phyloP scores from a whole-genome alignment of 768 basidiomycete species.

The Aureoboletus auriporus region DNA sequence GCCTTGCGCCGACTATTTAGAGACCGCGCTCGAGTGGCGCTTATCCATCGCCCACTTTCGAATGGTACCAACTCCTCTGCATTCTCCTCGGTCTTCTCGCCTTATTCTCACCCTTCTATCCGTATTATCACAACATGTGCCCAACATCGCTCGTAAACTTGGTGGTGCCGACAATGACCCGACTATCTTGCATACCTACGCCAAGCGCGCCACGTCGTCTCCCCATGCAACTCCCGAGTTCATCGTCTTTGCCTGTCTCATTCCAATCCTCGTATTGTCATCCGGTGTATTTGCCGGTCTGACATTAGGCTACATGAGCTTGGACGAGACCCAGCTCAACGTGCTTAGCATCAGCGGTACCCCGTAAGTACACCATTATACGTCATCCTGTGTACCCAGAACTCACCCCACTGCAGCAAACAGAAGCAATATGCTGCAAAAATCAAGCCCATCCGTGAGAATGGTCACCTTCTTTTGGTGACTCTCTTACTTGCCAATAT shows the following conservation, averaged over 20 bases:
- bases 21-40: not conserved
- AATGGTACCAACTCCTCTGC: conserved; percentile 36
- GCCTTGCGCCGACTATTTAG: not conserved
- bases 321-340: conserved; percentile 89
- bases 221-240: conserved; percentile 22
- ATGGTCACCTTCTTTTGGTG: conserved; percentile 79
- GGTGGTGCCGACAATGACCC: conserved; percentile 5
- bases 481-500: conserved; percentile 85
- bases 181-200: conserved; percentile 22
- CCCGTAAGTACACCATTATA: conserved; percentile 45
- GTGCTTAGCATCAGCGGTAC: conserved; percentile 84
- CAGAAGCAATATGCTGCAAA: conserved; percentile 79
- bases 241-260: conserved; percentile 52
- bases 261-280: conserved; percentile 77
- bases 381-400: not conserved
- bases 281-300: conserved; percentile 90
- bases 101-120: conserved; percentile 43
- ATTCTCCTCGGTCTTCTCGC: conserved; percentile 38
- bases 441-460: conserved; percentile 82
- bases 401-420: conserved; percentile 41
- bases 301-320: conserved; percentile 88
- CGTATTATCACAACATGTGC: conserved; percentile 42
- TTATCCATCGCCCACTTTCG: conserved; percentile 17
- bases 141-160: conserved; percentile 31
- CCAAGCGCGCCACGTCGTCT: conserved; percentile 27